Conservation (phyloP, 1,139 yeast species). For the Taiozyma sp. region DNA sequence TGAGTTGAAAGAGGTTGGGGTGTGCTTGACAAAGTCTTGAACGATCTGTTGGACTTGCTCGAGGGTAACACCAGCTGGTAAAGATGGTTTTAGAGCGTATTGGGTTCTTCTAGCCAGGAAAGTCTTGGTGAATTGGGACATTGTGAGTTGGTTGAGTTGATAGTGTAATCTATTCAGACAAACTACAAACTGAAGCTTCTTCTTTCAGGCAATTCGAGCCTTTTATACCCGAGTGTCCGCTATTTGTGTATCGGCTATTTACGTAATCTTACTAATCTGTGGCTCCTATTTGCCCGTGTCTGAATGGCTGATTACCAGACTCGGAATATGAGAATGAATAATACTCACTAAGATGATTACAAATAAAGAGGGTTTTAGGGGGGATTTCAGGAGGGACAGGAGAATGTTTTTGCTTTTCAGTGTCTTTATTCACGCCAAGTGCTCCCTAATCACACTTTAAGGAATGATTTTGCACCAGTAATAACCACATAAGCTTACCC, state of each 20-base stretch:
- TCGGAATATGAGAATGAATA: no score
- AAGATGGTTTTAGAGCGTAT: constrained; percentile 33
- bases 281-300: neutral
- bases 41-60: constrained; percentile 31
- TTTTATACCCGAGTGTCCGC: neutral
- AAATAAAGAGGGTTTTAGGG: no score
- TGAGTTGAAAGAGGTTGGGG: constrained; percentile 44
- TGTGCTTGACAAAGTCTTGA: constrained; percentile 33
- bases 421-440: no score
- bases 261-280: neutral
- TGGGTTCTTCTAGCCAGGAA: constrained; percentile 34
- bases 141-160: neutral
- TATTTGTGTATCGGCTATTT: neutral
- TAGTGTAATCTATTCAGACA: no score
- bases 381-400: no score
- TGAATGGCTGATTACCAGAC: neutral
- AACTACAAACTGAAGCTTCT: no score
- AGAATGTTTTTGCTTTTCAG: no score
- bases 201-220: neutral
- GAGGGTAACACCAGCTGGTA: constrained; percentile 33
- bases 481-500: no score
- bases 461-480: no score
- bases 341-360: no score
- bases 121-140: constrained; percentile 25
- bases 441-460: no score